A percentile compares a stretch with the other conserved stretches of the same genome.
phyloP scores from a whole-genome alignment of 2,329 filamentous ascomycete genomes.

The Thermothelomyces thermophilus region DNA sequence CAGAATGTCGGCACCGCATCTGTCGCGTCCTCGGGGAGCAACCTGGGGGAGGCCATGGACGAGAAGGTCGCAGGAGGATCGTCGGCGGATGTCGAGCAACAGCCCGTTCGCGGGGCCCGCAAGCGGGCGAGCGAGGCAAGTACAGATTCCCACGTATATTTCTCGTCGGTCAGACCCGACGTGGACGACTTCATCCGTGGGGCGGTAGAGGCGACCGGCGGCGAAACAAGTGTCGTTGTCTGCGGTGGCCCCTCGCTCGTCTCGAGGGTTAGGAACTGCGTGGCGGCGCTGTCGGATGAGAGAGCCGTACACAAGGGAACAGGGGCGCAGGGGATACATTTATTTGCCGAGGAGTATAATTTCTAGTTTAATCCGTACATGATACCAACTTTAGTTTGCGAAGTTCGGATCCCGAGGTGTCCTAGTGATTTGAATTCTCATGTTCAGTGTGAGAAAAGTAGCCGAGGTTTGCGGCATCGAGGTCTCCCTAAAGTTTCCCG shows the following conservation, averaged over 20 bases:
- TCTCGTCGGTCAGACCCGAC: conserved; percentile 43
- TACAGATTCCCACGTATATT: conserved; percentile 37
- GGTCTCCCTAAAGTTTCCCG: too few species aligned
- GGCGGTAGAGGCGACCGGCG: conserved; percentile 51
- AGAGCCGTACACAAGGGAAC: conserved; percentile 58
- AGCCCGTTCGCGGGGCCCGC: conserved; percentile 8
- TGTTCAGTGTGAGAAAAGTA: too few species aligned
- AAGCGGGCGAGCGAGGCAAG: conserved; percentile 25
- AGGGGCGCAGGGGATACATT: conserved; percentile 54
- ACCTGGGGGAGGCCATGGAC: conserved; percentile 12
- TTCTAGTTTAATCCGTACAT: conserved; percentile 14
- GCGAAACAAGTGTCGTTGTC: conserved; percentile 55
- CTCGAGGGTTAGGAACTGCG: conserved; percentile 47
- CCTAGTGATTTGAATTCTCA: too few species aligned
- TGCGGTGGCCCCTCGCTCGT: conserved; percentile 53
- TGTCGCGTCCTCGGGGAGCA: conserved; percentile 17
- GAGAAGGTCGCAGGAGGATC: conserved; percentile 24
- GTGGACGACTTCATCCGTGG: conserved; percentile 45
- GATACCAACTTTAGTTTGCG: background rate
- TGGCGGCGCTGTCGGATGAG: conserved; percentile 52
- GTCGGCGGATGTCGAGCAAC: conserved; percentile 27
- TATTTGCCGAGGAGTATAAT: conserved; percentile 54
- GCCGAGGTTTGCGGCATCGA: too few species aligned
- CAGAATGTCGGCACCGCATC: conserved; percentile 17
- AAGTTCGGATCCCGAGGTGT: too few species aligned